These are phyloP conservation scores for Microbotryum intermedium DNA, from an alignment of 1,284 basidiomycete species.

Conservation along the genomic window DNA sequence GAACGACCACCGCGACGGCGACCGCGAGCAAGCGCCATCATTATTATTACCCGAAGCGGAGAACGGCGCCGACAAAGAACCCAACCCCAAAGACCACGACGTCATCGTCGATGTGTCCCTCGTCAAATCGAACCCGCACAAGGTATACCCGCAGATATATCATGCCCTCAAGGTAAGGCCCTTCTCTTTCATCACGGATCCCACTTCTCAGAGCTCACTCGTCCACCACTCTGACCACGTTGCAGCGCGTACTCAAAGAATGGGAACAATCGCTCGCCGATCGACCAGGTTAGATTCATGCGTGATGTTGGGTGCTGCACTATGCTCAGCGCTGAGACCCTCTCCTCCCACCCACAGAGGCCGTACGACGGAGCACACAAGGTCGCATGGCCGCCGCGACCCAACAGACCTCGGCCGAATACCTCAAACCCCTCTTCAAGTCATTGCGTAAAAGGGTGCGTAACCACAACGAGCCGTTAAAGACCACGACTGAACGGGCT, in stretches of 20 bases:
- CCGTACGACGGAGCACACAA: slow-evolving; percentile 72
- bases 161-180: slow-evolving; percentile 69
- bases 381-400: slow-evolving; percentile 91
- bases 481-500: not conserved
- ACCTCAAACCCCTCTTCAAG: slow-evolving; percentile 94
- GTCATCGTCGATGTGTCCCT: slow-evolving; percentile 64
- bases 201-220: not conserved
- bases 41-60: slow-evolving; percentile 7
- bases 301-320: not conserved
- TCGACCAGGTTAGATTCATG: slow-evolving; percentile 57
- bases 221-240: not conserved
- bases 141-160: slow-evolving; percentile 94
- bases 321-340: not conserved
- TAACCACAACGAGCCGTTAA: not conserved
- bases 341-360: slow-evolving; percentile 37
- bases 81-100: slow-evolving; percentile 41
- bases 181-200: not conserved
- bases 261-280: slow-evolving; percentile 93
- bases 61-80: slow-evolving; percentile 5
- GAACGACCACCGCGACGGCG: slow-evolving; percentile 7
- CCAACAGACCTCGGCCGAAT: slow-evolving; percentile 89
- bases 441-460: slow-evolving; percentile 61
- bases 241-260: slow-evolving; percentile 68
- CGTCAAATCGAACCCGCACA: slow-evolving; percentile 87
- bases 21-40: slow-evolving; percentile 10